Evolutionary conservation across 768 basidiomycete species (phyloP).

Genomic region (Psilocybe cyanescens): DNA sequence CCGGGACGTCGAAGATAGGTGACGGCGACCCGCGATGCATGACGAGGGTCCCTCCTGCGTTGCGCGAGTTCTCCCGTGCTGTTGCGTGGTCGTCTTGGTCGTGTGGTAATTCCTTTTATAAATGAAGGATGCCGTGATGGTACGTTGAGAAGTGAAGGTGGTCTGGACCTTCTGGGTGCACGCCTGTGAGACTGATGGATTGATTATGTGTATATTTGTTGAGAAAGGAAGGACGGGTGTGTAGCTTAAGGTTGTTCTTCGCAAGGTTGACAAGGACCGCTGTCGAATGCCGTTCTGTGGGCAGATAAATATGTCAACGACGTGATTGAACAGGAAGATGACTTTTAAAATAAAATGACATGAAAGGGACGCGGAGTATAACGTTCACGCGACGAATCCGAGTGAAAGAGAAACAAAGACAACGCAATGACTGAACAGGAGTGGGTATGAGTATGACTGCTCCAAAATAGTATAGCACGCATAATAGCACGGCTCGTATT

Average conservation of each 20-base stretch:
- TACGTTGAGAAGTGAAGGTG: not conserved
- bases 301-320: not conserved
- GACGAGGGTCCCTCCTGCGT: slow-evolving; percentile 18
- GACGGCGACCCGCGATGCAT: slow-evolving; percentile 59
- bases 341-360: not conserved
- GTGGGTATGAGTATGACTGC: not conserved
- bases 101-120: not conserved
- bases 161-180: not conserved
- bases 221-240: not conserved
- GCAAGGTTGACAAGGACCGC: not conserved
- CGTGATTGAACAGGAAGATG: not conserved
- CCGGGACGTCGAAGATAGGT: slow-evolving; percentile 67
- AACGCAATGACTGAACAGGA: not conserved
- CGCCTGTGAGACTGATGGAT: not conserved
- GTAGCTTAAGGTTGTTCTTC: not conserved
- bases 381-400: not conserved
- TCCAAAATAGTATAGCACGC: not conserved
- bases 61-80: not conserved
- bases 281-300: not conserved
- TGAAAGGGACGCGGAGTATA: not conserved
- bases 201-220: not conserved
- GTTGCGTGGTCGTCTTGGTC: not conserved
- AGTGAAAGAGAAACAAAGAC: not conserved
- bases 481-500: not conserved
- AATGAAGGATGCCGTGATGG: not conserved